A percentile compares a stretch with the other conserved stretches of the same genome.
Conservation (phyloP, 495 filamentous ascomycete species). For the Friedmanniomyces endolithicus region DNA sequence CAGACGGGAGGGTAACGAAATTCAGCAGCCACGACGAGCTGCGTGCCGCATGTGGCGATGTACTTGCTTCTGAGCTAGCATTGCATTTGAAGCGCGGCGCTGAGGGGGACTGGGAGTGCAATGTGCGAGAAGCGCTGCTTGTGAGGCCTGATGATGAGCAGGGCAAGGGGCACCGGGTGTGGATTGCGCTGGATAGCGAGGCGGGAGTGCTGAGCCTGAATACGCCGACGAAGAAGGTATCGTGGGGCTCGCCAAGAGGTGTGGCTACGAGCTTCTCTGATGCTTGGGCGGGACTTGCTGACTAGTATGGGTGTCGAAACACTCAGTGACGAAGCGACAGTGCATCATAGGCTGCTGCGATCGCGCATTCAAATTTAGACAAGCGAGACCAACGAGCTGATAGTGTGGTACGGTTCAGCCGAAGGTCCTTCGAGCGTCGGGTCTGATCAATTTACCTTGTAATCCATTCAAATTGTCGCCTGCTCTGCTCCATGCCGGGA, state of each 20-base stretch:
- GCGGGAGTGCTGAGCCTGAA: neutral
- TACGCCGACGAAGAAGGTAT: conserved; percentile 5
- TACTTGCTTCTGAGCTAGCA: conserved; percentile 2
- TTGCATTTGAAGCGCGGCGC: neutral
- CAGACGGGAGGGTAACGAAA: neutral
- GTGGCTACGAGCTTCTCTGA: neutral
- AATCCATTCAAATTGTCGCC: too few species aligned
- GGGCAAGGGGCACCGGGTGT: neutral
- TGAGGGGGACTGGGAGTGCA: conserved; percentile 8
- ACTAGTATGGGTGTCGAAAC: too few species aligned
- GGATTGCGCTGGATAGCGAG: conserved; percentile 8
- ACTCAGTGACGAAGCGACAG: too few species aligned
- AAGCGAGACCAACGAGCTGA: too few species aligned
- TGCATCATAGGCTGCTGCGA: too few species aligned
- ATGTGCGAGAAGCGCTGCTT: conserved; percentile 6
- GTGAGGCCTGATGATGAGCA: neutral
- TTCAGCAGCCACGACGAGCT: conserved; percentile 9
- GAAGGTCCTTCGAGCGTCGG: too few species aligned
- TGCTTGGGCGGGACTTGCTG: neutral
- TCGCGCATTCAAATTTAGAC: too few species aligned
- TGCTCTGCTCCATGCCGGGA: too few species aligned
- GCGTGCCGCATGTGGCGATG: neutral
- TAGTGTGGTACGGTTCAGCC: too few species aligned
- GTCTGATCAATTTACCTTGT: too few species aligned
- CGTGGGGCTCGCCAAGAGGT: neutral